phyloP scores from a whole-genome alignment of 1,139 yeast species.

The Pichia sp. region DNA sequence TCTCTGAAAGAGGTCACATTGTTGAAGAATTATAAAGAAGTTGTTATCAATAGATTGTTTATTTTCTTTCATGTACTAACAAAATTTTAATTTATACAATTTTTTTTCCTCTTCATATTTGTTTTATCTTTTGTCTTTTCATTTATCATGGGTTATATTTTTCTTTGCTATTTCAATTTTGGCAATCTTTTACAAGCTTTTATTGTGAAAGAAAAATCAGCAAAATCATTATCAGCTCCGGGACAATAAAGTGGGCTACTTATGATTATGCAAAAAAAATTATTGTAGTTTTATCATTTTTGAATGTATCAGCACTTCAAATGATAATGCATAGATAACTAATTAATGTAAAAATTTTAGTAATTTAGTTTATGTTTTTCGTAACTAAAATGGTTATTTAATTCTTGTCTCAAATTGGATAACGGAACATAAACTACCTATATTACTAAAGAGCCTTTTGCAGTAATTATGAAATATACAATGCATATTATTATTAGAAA shows the following conservation, averaged over 20 bases:
- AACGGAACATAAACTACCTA: too few species aligned
- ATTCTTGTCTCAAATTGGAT: too few species aligned
- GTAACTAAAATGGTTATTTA: too few species aligned
- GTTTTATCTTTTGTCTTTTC: conserved; percentile 6
- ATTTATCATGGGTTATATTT: conserved; percentile 26
- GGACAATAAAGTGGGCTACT: conserved; percentile 52
- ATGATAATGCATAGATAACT: background rate
- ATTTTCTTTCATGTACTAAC: conserved; percentile 1
- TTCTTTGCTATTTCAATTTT: conserved; percentile 4
- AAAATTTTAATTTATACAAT: conserved; percentile 2
- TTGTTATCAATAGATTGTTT: conserved; percentile 9
- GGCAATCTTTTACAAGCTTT: background rate
- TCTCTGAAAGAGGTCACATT: conserved; percentile 91
- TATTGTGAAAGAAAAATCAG: conserved; percentile 22
- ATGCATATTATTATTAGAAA: too few species aligned
- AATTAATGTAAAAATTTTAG: conserved; percentile 5
- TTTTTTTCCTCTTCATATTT: conserved; percentile 1
- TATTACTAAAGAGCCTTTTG: too few species aligned
- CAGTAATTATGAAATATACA: too few species aligned
- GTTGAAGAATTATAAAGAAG: conserved; percentile 43
- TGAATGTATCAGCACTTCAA: conserved; percentile 13
- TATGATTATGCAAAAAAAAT: conserved; percentile 42
- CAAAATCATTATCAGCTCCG: conserved; percentile 50
- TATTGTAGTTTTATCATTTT: conserved; percentile 8
- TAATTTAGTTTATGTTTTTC: background rate